These are phyloP conservation scores for Candida nemodendra DNA, from an alignment of 805 yeast genomes.

Conservation along the genomic window DNA sequence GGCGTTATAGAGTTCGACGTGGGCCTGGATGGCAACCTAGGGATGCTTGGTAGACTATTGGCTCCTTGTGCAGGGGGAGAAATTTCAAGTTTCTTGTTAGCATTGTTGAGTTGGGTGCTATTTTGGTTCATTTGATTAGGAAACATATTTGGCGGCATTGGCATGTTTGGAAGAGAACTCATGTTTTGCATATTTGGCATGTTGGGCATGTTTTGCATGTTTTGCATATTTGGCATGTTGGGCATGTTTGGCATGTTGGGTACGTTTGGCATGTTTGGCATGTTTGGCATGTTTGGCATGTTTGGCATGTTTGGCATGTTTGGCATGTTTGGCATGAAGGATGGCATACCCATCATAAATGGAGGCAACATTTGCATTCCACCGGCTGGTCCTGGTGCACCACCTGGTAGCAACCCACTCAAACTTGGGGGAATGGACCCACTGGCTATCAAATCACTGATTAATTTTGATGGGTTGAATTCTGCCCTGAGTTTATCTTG, in stretches of 20 bases:
- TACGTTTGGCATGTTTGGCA: slow-evolving; percentile 32
- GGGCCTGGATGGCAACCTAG: slow-evolving; percentile 26
- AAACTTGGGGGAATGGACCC: slow-evolving; percentile 30
- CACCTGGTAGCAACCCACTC: slow-evolving; percentile 26
- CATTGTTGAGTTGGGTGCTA: slow-evolving; percentile 1
- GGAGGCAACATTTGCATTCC: slow-evolving; percentile 20
- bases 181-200: slow-evolving; percentile 14
- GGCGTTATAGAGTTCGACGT: slow-evolving; percentile 26
- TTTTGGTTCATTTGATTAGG: slow-evolving; percentile 1
- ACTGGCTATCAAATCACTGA: slow-evolving; percentile 56
- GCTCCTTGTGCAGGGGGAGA: slow-evolving; percentile 10
- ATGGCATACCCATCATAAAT: slow-evolving; percentile 26
- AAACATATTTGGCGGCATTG: slow-evolving; percentile 13
- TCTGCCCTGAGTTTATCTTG: slow-evolving; percentile 80
- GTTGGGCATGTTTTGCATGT: slow-evolving; percentile 19
- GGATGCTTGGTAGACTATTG: slow-evolving; percentile 15
- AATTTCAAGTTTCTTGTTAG: slow-evolving; percentile 8
- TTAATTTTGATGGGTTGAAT: slow-evolving; percentile 77
- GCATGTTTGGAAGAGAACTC: slow-evolving; percentile 10
- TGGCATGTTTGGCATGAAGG: slow-evolving; percentile 21
- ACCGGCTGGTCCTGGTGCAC: slow-evolving; percentile 10
- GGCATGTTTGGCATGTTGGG: slow-evolving; percentile 32
- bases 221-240: slow-evolving; percentile 25
- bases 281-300: slow-evolving; percentile 31
- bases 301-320: slow-evolving; percentile 28